These are phyloP conservation scores for Fusarium pininemorale DNA, from an alignment of 2,329 filamentous ascomycete genomes.

Conservation along the genomic window DNA sequence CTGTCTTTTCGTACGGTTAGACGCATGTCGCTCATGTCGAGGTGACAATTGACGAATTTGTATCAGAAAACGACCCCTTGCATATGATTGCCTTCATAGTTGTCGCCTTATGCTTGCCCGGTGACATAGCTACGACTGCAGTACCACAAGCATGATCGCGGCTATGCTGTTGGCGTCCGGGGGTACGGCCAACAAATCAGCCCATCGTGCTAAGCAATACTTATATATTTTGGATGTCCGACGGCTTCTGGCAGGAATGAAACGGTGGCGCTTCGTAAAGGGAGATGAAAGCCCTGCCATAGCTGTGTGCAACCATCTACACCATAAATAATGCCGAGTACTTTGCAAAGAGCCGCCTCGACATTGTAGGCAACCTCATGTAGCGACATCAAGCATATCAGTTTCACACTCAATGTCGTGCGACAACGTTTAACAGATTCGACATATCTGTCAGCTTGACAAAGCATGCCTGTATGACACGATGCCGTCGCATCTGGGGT, in stretches of 20 bases:
- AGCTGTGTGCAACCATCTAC: neutral
- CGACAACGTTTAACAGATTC: conserved; percentile 2
- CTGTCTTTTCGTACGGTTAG: neutral
- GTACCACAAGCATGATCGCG: neutral
- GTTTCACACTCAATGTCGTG: neutral
- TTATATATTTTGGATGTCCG: neutral
- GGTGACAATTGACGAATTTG: neutral
- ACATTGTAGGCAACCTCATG: neutral
- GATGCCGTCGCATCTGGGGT: conserved; percentile 14
- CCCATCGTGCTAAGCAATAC: neutral
- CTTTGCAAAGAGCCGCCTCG: conserved; percentile 9
- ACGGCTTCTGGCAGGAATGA: neutral
- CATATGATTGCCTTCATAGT: neutral
- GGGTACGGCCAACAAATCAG: neutral
- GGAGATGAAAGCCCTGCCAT: neutral
- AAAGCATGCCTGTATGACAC: conserved; percentile 20
- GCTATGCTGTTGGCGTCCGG: neutral
- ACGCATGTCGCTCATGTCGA: neutral
- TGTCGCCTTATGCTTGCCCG: neutral
- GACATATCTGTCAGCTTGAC: conserved; percentile 32
- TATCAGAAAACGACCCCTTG: neutral
- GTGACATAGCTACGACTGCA: neutral
- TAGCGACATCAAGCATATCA: neutral
- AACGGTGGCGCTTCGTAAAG: neutral
- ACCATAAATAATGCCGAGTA: conserved; percentile 12